Evolutionary conservation across 2,329 filamentous ascomycete genomes (phyloP).

Genomic region (Moelleriella libera): DNA sequence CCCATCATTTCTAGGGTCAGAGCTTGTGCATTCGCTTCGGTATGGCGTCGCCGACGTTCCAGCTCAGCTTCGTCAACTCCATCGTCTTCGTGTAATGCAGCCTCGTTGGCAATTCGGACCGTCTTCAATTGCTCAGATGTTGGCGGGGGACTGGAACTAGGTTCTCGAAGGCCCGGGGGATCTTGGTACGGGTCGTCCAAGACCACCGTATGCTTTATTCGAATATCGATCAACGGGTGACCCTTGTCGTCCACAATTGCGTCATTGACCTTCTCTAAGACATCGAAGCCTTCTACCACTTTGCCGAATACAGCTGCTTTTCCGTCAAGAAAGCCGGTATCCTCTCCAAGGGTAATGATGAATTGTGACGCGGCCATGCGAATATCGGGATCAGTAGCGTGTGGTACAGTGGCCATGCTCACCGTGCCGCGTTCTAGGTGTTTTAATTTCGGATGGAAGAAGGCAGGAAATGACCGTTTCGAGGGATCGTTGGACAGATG

Average conservation of each 20-base stretch:
- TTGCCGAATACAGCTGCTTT: conserved; percentile 93
- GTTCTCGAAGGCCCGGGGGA: conserved; percentile 60
- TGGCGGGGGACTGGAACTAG: conserved; percentile 66
- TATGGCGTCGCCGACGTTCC: conserved; percentile 69
- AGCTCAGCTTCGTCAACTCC: conserved; percentile 60
- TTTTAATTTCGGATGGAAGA: conserved; percentile 76
- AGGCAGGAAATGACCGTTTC: conserved; percentile 67
- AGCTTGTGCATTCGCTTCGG: conserved; percentile 86
- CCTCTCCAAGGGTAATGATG: conserved; percentile 78
- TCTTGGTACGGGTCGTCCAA: conserved; percentile 89
- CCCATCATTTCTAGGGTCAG: conserved; percentile 96
- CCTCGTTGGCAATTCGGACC: conserved; percentile 82
- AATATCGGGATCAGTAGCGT: conserved; percentile 61
- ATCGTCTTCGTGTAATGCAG: conserved; percentile 61
- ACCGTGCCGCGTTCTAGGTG: conserved; percentile 84
- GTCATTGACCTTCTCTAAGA: conserved; percentile 82
- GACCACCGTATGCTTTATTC: conserved; percentile 82
- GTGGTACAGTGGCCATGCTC: conserved; percentile 88
- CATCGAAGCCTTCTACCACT: conserved; percentile 91
- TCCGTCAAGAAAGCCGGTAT: conserved; percentile 80
- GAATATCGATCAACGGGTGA: conserved; percentile 82
- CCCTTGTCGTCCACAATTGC: conserved; percentile 79
- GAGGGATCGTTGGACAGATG: conserved; percentile 51
- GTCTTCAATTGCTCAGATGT: conserved; percentile 79
- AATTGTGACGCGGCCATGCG: conserved; percentile 85